Base-by-base conservation (phyloP, 306 rosid species). In the Quercus parvula region DNA sequence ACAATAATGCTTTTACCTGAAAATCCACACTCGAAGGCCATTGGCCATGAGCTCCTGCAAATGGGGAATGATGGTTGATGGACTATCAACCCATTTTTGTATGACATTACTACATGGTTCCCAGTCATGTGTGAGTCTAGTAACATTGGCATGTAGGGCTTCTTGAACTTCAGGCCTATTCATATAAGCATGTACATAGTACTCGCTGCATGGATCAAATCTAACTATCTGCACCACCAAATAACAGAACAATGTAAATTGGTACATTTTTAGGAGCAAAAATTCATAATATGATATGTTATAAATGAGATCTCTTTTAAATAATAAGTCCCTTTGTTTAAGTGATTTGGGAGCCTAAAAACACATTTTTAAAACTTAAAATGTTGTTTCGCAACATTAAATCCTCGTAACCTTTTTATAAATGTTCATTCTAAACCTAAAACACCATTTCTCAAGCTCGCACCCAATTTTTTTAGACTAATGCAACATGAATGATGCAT, bases 111-210 rank as follows among this genome's bases (percentile, higher is more conserved):
- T 95, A 72, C 99, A 95, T 12, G 93, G 91, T 35, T 87, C 79
- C 99, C 99, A 95, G 11, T 90, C 92, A 80, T 92, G 79, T 5
- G 82, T 25, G 35, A 95, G 94, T 49, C 85, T 90, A 1, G 98
- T 95, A 27, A 95, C 99, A 77, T 95, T 95, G 8, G 98, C 99
- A 71, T 95, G 98, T 4, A 95, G 61, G 12, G 94, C 97, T 68
- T 79, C 74, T 82, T 95, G 99, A 44, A 92, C 98, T 13, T 92
- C 96, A 20, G 75, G 78, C 10, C 91, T 79, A 28, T 95, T 95
- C 52, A 95, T 61, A 71, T 95, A 95, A 1, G 87, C 97, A 31
- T 82, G 33, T 15, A 81, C 92, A 72, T 95, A 95, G 77, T 35
- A 1, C 64, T 95, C 95, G 31, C 89, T 87, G 5, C 99, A 95